Evolutionary conservation across 1,284 basidiomycete genomes (phyloP).

Genomic region (Fistulina hepatica): DNA sequence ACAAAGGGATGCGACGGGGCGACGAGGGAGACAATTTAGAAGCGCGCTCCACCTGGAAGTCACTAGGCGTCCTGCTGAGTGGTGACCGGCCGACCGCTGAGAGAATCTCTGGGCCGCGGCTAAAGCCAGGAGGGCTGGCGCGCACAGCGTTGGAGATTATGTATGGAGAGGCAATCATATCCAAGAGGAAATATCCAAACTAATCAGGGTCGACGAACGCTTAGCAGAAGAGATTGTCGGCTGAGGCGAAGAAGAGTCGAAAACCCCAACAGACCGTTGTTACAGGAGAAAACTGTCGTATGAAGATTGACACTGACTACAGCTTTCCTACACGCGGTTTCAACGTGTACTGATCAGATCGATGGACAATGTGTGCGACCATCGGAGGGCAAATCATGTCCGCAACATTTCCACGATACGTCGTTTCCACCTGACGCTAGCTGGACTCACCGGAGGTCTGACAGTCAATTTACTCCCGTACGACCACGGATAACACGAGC

Average conservation of each 20-base stretch:
- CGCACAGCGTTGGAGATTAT: not conserved
- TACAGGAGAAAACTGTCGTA: not conserved
- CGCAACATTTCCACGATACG: no score
- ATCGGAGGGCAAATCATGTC: no score
- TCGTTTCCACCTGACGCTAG: no score
- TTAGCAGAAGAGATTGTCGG: no score
- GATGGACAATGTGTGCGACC: no score
- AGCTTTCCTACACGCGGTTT: conserved; percentile 1
- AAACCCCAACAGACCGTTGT: no score
- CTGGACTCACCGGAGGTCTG: no score
- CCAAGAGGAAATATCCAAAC: not conserved
- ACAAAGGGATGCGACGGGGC: conserved; percentile 19
- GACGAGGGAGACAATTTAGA: conserved; percentile 25
- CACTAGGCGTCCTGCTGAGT: conserved; percentile 26
- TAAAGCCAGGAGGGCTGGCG: not conserved
- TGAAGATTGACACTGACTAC: no score
- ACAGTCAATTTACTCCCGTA: no score
- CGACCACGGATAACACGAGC: no score
- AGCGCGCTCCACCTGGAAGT: conserved; percentile 54
- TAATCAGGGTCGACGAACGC: not conserved
- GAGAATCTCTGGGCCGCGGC: not conserved
- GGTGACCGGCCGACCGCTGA: conserved; percentile 4
- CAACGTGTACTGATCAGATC: no score
- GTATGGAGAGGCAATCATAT: not conserved
- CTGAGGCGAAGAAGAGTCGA: not conserved